phyloP scores from a whole-genome alignment of 208 protist species.

The Angomonas desouzai region DNA sequence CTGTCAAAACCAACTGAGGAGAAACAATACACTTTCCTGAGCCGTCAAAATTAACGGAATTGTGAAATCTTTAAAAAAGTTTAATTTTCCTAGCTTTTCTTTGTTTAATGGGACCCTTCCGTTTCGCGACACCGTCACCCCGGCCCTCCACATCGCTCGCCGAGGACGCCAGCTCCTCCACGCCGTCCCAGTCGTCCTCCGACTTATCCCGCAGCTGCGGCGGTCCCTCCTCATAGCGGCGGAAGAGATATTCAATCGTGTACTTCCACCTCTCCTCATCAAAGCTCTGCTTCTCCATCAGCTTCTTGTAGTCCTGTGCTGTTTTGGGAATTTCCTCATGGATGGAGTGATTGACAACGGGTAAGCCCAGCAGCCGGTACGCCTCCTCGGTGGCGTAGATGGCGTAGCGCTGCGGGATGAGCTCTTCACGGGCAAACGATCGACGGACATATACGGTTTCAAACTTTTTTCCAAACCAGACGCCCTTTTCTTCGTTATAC shows the following conservation, averaged over 20 bases:
- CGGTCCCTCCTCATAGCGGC: constrained; percentile 78
- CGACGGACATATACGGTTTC: constrained; percentile 83
- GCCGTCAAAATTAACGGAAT: too few relatives aligned
- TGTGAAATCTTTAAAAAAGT: constrained; percentile 78
- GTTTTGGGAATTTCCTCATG: constrained; percentile 84
- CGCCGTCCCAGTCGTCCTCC: constrained; percentile 68
- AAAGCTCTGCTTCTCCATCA: constrained; percentile 84
- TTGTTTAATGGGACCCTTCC: constrained; percentile 79
- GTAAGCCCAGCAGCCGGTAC: constrained; percentile 75
- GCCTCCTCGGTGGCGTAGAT: constrained; percentile 87
- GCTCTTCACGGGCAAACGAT: constrained; percentile 65
- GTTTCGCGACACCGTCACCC: constrained; percentile 41
- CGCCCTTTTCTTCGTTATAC: constrained; percentile 55
- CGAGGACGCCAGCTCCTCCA: constrained; percentile 41
- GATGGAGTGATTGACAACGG: constrained; percentile 69
- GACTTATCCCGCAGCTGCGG: constrained; percentile 71
- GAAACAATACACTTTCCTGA: not conserved
- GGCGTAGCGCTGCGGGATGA: constrained; percentile 81
- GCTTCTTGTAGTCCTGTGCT: constrained; percentile 67
- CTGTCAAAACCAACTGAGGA: not conserved
- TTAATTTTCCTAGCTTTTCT: constrained; percentile 90
- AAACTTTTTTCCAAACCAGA: constrained; percentile 76
- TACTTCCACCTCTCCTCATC: constrained; percentile 89
- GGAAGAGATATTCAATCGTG: constrained; percentile 86
- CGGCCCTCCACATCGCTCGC: constrained; percentile 21